Evolutionary conservation across 208 protist genomes (phyloP).

Genomic region (Leishmania braziliensis): DNA sequence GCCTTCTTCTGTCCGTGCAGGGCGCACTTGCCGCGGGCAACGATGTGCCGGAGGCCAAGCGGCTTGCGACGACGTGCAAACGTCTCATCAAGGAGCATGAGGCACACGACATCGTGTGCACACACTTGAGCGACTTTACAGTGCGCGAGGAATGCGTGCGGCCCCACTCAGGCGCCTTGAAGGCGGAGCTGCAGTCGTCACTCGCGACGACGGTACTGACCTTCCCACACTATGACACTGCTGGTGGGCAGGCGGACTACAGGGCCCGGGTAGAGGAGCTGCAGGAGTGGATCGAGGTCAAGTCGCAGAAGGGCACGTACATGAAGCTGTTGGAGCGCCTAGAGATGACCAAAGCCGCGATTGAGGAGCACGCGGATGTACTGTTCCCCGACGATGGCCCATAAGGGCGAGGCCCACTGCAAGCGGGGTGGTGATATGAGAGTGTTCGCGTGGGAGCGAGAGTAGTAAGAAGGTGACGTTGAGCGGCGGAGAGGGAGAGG

Average conservation of each 20-base stretch:
- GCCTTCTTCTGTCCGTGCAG: conserved; percentile 32
- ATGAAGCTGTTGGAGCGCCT: conserved; percentile 62
- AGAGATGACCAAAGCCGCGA: conserved; percentile 53
- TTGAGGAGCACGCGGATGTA: conserved; percentile 64
- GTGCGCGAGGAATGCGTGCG: conserved; percentile 69
- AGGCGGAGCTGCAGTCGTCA: conserved; percentile 52
- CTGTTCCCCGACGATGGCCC: conserved; percentile 52
- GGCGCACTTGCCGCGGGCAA: conserved; percentile 14
- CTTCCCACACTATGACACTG: conserved; percentile 49
- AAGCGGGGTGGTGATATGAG: neutral
- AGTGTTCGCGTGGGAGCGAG: neutral
- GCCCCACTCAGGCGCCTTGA: conserved; percentile 63
- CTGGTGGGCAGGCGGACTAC: conserved; percentile 59
- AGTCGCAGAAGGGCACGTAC: conserved; percentile 75
- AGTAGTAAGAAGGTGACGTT: neutral
- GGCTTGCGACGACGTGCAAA: conserved; percentile 36
- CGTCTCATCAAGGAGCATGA: conserved; percentile 51
- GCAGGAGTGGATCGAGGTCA: conserved; percentile 81
- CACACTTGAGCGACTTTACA: conserved; percentile 75
- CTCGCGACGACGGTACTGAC: conserved; percentile 64
- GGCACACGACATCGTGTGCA: conserved; percentile 53
- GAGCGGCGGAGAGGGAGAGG: neutral
- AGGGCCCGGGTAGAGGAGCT: conserved; percentile 72
- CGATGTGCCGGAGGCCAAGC: conserved; percentile 12
- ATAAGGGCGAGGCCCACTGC: neutral